Conservation (phyloP, 2,329 filamentous ascomycete genomes). For the Stenocarpella maydis region DNA sequence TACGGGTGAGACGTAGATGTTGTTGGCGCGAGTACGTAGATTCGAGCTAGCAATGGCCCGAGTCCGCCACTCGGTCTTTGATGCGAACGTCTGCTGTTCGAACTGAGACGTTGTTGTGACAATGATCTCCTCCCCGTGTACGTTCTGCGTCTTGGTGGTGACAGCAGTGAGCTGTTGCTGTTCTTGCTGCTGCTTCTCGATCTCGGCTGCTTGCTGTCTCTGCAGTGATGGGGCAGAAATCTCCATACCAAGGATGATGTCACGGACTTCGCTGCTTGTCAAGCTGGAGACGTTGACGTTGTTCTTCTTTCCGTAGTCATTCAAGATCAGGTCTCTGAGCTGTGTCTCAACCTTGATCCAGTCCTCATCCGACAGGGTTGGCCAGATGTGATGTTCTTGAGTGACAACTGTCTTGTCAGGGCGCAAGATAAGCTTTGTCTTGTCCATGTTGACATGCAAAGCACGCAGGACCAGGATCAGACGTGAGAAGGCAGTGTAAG, state of each 20-base stretch:
- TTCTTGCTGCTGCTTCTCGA: constrained; percentile 98
- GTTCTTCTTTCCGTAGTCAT: constrained; percentile 99
- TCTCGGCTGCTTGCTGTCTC: constrained; percentile 96
- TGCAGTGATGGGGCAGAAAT: constrained; percentile 98
- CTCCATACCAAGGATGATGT: constrained; percentile 99
- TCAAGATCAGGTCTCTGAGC: constrained; percentile 92
- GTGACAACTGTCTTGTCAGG: constrained; percentile 99
- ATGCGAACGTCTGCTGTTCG: constrained; percentile 96
- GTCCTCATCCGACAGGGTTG: constrained; percentile 89
- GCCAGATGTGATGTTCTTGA: constrained; percentile 99
- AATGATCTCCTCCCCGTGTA: constrained; percentile 96
- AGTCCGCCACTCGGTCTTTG: constrained; percentile 98
- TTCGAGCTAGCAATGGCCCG: constrained; percentile 97
- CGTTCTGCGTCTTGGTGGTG: constrained; percentile 97
- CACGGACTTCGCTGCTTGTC: constrained; percentile 95
- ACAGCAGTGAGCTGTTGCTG: constrained; percentile 96
- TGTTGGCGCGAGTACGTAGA: constrained; percentile 90
- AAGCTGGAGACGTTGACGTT: constrained; percentile 98
- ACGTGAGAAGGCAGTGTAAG: constrained; percentile 97
- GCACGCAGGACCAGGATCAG: constrained; percentile 92
- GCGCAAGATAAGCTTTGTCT: constrained; percentile 93
- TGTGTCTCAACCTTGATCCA: constrained; percentile 99
- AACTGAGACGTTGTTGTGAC: constrained; percentile 98
- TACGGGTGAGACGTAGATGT: constrained; percentile 97
- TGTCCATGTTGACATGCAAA: constrained; percentile 96